Percentiles rank a stretch among this genome's conserved stretches.
These are phyloP conservation scores for Solanum medicagineum DNA, from an alignment of 257 asterid genomes.

Conservation along the genomic window DNA sequence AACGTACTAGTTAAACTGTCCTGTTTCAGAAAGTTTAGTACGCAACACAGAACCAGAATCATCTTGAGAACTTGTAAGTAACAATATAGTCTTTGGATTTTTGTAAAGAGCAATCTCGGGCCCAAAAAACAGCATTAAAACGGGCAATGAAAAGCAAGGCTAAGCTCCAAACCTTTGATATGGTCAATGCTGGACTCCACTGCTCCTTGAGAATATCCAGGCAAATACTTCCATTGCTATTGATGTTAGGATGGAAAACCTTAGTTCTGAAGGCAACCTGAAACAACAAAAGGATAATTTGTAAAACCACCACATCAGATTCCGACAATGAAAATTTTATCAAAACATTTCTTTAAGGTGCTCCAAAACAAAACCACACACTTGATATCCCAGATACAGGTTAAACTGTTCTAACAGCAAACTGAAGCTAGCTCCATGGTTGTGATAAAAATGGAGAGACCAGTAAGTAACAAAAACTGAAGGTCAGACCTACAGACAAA, in stretches of 20 bases:
- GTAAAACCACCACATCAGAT: background rate
- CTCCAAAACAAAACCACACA: background rate
- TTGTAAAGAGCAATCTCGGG: background rate
- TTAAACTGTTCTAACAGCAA: background rate
- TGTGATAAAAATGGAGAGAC: background rate
- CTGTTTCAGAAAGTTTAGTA: background rate
- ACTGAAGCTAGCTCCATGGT: background rate
- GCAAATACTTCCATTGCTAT: conserved; percentile 82
- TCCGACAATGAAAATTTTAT: background rate
- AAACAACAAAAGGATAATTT: background rate
- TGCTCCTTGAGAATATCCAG: conserved; percentile 75
- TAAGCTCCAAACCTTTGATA: conserved; percentile 44
- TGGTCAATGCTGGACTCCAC: conserved; percentile 82
- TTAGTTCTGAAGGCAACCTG: conserved; percentile 77
- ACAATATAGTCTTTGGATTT: background rate
- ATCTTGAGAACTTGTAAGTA: background rate
- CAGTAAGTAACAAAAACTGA: background rate
- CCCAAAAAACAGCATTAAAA: background rate
- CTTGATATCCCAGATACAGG: background rate
- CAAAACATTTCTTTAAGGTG: background rate
- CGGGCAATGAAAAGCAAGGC: background rate
- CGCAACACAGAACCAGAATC: background rate
- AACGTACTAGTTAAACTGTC: background rate
- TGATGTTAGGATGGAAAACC: conserved; percentile 74
- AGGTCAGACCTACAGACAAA: background rate